Evolutionary conservation across 345 rosid species (phyloP), one percentile per base, ranked within the genome.

Genomic region (Salix koriyanagi): DNA sequence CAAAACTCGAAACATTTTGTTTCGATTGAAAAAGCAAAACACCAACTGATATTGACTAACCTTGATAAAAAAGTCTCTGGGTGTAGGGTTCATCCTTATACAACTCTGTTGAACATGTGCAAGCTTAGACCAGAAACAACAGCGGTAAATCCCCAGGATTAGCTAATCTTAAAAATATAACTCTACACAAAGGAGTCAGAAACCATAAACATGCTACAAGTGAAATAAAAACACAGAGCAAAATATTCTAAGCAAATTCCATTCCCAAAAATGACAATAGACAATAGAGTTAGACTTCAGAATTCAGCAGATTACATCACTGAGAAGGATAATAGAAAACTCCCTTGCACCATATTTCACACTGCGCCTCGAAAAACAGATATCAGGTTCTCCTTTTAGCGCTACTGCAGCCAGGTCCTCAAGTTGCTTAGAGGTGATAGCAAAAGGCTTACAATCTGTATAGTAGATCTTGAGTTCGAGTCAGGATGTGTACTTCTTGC

Each of bases 361-460:
- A 16, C 26, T 65, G 10, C 46, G 28, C 56, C 60, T 18, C 2
- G 21, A 4, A 19, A 23, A 11, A 62, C 28, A 14, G 16, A 18
- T 15, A 23, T 28, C 10, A 30, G 11, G 28, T 11, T 26, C 73
- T 14, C 32, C 25, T 54, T 16, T 71, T 21, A 77, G 54, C 80
- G 80, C 12, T 71, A 4, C 36, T 34, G 36, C 21, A 77, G 65
- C 5, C 46, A 62, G 10, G 4, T 32, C 4, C 34, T 32, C 34
- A 32, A 32, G 34, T 3, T 3, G 34, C 25, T 0, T 3, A 32
- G 30, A 4, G 0, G 4, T 32, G 4, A 32, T 32, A 32, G 34
- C 34, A 32, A 32, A 32, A 0, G 3, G 0, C 0, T 32, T 32
- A 4, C 0, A 32, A 32, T 32, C 4, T 32, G 0, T 0, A 3